Conservation (phyloP, 108 stramenopile species). For the Skeletonema tropicum region DNA sequence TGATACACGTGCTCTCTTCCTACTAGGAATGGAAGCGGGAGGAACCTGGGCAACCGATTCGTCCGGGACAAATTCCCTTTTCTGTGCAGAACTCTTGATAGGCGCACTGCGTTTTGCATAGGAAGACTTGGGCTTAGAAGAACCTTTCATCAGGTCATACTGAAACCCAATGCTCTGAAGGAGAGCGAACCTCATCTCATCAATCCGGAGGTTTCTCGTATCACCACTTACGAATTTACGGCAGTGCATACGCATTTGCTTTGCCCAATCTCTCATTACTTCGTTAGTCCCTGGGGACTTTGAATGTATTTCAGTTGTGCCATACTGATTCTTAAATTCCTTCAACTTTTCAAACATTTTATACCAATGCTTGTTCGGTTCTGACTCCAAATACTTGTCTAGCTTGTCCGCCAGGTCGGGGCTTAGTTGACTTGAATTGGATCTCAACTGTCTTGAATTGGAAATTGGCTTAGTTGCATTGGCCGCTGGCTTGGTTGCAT, state of each 20-base stretch:
- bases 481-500: no score
- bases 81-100: background rate
- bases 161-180: slow-evolving; percentile 2
- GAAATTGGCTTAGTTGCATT: no score
- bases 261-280: background rate
- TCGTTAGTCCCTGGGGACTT: background rate
- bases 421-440: background rate
- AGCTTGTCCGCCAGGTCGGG: background rate
- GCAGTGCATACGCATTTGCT: background rate
- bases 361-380: background rate
- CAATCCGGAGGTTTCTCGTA: background rate
- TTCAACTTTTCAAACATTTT: slow-evolving; percentile 5
- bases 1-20: background rate
- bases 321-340: slow-evolving; percentile 9
- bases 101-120: background rate
- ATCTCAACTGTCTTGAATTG: background rate
- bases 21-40: background rate
- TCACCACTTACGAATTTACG: background rate
- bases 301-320: background rate
- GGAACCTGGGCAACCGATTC: background rate
- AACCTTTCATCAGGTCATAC: background rate
- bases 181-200: slow-evolving; percentile 4
- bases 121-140: background rate
- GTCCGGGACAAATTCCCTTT: background rate
- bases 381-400: background rate